Base-by-base conservation (phyloP, 441 rosid genomes). In the Populus tomentosa region DNA sequence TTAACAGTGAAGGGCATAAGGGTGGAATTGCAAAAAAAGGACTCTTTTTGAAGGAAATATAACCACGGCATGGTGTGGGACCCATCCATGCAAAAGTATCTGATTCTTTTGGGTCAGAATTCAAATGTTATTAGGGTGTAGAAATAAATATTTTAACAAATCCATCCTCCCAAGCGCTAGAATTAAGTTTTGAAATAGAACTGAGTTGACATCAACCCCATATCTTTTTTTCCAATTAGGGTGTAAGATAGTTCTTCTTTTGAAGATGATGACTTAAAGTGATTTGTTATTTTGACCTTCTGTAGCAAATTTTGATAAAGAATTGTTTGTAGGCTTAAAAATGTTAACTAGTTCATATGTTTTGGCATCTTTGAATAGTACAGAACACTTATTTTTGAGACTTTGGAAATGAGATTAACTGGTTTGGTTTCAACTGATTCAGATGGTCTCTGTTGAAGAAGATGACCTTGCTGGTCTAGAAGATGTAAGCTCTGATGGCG, bases 401-500 rank as follows among this genome's bases (percentile, higher is more conserved):
- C 64, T 63, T 40, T 68, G 26, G 72, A 65, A 46, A 59, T 64
- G n/a, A 5, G 40, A 67, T 70, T 83, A 78, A 70, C 59, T 71
- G 61, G 59, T 67, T 64, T 24, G 32, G 32, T 77, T 83, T 70
- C 75, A 71, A 73, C 36, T 79, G 67, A n/a, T 85, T 72, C 86
- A 97, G 99, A 89, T 97, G 97, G 95, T 91, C 66, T 94, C 99
- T 78, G 92, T 94, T 75, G 98, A 97, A 82, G 99, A 97, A 13
- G 99, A 97, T 84, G 98, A 97, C 82, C 97, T 97, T 81, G 99
- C 99, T 79, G 99, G 99, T 81, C 75, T 94, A 84, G 97, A 97
- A 90, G 99, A 92, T 86, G 91, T 92, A 71, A 94, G 99, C 82
- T 89, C 97, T 50, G 98, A 97, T 71, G 95, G 90, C 9, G 99